Evolutionary conservation across 2,329 filamentous ascomycete genomes (phyloP).

Genomic region (Chalara sp.): DNA sequence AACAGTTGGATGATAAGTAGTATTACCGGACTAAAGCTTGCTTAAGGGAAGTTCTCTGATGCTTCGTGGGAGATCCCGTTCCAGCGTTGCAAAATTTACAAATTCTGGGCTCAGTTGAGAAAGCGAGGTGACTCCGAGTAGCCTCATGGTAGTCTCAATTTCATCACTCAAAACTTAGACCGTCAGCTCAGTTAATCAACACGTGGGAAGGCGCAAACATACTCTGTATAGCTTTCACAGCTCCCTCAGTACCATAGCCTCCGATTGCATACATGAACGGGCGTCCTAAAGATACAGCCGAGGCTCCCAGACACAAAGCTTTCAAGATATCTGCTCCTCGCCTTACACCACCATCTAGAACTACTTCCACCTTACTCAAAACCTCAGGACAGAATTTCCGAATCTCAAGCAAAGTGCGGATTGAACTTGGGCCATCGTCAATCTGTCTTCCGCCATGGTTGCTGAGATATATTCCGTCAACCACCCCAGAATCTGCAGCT

Average conservation of each 20-base stretch:
- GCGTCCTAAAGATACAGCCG: slow-evolving; percentile 49
- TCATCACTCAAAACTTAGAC: slow-evolving; percentile 46
- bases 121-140: slow-evolving; percentile 53
- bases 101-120: slow-evolving; percentile 44
- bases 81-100: neutral
- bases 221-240: slow-evolving; percentile 43
- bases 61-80: neutral
- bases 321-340: slow-evolving; percentile 52
- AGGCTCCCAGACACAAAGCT: slow-evolving; percentile 46
- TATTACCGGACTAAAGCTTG: no score
- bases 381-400: slow-evolving; percentile 53
- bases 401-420: slow-evolving; percentile 53
- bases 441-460: slow-evolving; percentile 54
- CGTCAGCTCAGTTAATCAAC: neutral
- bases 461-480: slow-evolving; percentile 49
- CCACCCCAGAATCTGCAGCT: slow-evolving; percentile 35
- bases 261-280: slow-evolving; percentile 51
- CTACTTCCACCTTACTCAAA: slow-evolving; percentile 50
- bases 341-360: slow-evolving; percentile 51
- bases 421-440: slow-evolving; percentile 45
- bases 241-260: slow-evolving; percentile 48
- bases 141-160: slow-evolving; percentile 54
- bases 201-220: slow-evolving; percentile 22
- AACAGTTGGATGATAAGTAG: no score
- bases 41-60: no score